Evolutionary conservation across 2,329 filamentous ascomycete genomes (phyloP), one percentile per base, ranked within the genome.

Genomic region (Ramularia endophylla): DNA sequence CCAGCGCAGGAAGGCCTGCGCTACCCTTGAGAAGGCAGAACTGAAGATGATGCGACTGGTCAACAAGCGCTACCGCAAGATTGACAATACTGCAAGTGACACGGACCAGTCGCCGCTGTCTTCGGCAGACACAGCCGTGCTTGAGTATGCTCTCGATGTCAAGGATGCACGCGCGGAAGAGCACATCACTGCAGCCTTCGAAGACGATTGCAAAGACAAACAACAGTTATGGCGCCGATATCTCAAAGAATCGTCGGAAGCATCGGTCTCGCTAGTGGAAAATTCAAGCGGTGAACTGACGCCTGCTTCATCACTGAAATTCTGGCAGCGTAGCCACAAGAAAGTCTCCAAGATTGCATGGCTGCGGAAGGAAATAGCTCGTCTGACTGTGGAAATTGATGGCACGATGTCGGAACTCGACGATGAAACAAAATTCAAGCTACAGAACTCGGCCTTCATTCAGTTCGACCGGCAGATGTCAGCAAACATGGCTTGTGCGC

Each of bases 381-480:
- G 41, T 19, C 41, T 48, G 17, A 48, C 32, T 22, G 19, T 45
- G 9, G 25, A 45, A 22, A 48, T 45, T 19, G 45, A 48, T 16
- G 38, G 34, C 8, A 20, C 42, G 15, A 22, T 43, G 17, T 39
- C 27, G 9, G 25, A 48, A 12, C 45, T 45, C 18, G 45, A 44
- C 35, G 32, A 42, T 32, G 45, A 45, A 36, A 34, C n/a, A n/a
- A 22, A 30, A n/a, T 48, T 48, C 36, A 31, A 31, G 19, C 28
- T 16, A 12, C 41, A 45, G 35, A 48, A 48, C 19, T 48, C 45
- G 12, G 45, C 45, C 13, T 48, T 48, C 38, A 39, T 48, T 22
- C 45, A 48, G 27, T 48, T 48, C 41, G 41, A 48, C 29, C 19
- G 41, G 16, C 45, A 48, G 28, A 45, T 48, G 41, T 32, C 45